Evolutionary conservation across 139 green algal genomes (phyloP), one percentile per base, ranked within the genome.

Genomic region (Pseudopediastrum boryanum): DNA sequence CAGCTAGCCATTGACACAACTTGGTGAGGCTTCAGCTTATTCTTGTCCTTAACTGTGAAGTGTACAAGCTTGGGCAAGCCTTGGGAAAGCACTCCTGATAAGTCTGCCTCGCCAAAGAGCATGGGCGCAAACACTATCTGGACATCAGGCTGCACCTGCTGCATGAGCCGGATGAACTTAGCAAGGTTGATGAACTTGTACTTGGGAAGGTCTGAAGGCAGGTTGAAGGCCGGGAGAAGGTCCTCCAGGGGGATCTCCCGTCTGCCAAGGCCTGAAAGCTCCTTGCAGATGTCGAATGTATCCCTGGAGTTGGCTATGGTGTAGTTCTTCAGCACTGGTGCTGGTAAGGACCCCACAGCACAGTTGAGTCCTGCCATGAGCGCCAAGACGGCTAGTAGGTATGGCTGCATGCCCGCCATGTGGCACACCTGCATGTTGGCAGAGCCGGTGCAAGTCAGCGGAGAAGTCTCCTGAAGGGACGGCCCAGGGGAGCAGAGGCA

Each of bases 31-130:
- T 43, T 13, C 16, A 82, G 39, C 8, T 51, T 33, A 35, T 75
- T 35, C 39, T 82, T 82, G 41, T 82, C 76, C n/a, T 72, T 72
- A 5, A 82, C 76, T 36, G 76, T 82, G 76, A 82, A 82, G 76
- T 82, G 76, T 51, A 82, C 65, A 27, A 82, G 64, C 25, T 52
- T 50, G 33, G 76, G 76, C 27, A 82, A 31, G 33, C 64, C 46
- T 9, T 48, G 65, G 12, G 48, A 42, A 13, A 82, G 39, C 38
- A 76, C 10, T 21, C 36, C 25, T 16, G 44, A 33, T 5, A 76
- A 48, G 59, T 75, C 76, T 41, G 76, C 48, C 51, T 82, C 76
- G 25, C 50, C 76, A 61, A 44, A 75, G 46, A 82, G 52, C 64
- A 82, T 72, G 9, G 76, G 76, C 64, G 62, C 36, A 7, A 41